A percentile compares a stretch with the other conserved stretches of the same genome.
These are phyloP conservation scores for Pythium vanterpoolii DNA, from an alignment of 352 stramenopile genomes.

Conservation along the genomic window DNA sequence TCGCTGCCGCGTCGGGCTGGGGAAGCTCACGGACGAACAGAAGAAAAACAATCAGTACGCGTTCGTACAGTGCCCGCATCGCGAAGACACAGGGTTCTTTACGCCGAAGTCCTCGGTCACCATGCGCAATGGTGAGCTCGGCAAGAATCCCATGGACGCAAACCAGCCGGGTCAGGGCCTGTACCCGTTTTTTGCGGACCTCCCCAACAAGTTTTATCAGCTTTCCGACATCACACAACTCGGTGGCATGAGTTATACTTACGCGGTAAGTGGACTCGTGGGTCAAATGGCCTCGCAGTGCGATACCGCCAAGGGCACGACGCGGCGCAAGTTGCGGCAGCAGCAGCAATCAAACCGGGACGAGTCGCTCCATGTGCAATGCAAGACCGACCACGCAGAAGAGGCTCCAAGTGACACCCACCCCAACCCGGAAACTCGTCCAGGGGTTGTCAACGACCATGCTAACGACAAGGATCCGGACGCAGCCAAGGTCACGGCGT, in stretches of 20 bases:
- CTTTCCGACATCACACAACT: slow-evolving; percentile 26
- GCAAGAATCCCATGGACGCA: slow-evolving; percentile 21
- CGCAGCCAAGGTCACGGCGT: slow-evolving; percentile 9
- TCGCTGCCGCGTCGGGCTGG: slow-evolving; percentile 37
- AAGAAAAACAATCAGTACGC: slow-evolving; percentile 27
- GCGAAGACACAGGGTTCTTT: slow-evolving; percentile 18
- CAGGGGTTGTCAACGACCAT: background rate
- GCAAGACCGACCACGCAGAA: slow-evolving; percentile 8
- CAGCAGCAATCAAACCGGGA: background rate
- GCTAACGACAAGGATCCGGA: slow-evolving; percentile 11
- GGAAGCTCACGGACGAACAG: slow-evolving; percentile 24
- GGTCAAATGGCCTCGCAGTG: slow-evolving; percentile 16
- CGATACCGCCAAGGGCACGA: slow-evolving; percentile 1
- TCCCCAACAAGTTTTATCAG: slow-evolving; percentile 19
- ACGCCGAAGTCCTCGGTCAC: slow-evolving; percentile 13
- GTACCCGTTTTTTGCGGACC: slow-evolving; percentile 23
- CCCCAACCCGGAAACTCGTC: background rate
- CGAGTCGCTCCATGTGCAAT: background rate
- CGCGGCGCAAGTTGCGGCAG: background rate
- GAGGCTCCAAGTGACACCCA: background rate
- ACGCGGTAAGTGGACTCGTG: slow-evolving; percentile 23
- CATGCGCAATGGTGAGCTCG: slow-evolving; percentile 31
- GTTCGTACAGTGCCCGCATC: slow-evolving; percentile 29
- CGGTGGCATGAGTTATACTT: slow-evolving; percentile 20
- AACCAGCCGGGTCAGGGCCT: slow-evolving; percentile 15